phyloP scores from a whole-genome alignment of 257 asterid species.

The Primulina tabacum region DNA sequence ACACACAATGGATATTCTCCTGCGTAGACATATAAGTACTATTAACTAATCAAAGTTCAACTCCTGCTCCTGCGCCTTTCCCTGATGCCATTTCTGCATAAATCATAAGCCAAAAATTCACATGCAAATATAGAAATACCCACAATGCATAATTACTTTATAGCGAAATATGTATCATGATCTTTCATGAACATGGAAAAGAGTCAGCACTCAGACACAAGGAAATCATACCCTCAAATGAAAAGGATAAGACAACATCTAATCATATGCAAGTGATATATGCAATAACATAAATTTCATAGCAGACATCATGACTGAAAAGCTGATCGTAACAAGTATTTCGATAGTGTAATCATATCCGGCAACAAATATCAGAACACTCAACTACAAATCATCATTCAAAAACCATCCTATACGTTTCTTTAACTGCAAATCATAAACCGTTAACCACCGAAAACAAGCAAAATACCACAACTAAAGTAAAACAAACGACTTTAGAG shows the following conservation, averaged over 20 bases:
- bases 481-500: not conserved
- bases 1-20: conserved; percentile 48
- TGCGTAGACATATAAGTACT: conserved; percentile 26
- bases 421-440: not conserved
- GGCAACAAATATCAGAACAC: not conserved
- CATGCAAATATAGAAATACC: no score
- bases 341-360: not conserved
- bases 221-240: no score
- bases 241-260: no score
- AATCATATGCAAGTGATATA: no score
- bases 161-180: no score
- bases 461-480: not conserved
- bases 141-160: no score
- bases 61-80: conserved; percentile 96
- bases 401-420: not conserved
- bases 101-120: not conserved
- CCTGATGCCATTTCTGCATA: conserved; percentile 70
- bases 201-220: no score
- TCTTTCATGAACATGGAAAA: no score
- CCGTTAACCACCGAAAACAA: not conserved
- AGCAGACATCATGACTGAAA: not conserved
- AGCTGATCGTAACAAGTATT: no score
- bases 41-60: conserved; percentile 33
- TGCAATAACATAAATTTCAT: no score
- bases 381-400: not conserved